Percentiles rank a stretch among this genome's conserved stretches.
Conservation (phyloP, 257 asterid species). For the Gentiana dahurica region DNA sequence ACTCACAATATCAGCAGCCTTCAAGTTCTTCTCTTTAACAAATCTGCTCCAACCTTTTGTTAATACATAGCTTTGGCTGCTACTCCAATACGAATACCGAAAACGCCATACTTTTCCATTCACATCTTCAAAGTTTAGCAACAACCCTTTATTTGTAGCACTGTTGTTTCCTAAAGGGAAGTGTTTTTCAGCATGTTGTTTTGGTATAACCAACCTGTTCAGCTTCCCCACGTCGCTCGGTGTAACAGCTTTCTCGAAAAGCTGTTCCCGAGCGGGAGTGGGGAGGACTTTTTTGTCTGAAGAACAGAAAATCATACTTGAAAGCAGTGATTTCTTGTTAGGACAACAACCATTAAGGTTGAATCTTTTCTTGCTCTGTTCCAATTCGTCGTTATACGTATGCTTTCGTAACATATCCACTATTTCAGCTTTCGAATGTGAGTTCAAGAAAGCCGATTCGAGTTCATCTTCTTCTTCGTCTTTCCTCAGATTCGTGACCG, state of each 20-base stretch:
- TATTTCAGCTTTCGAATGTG: slow-evolving; percentile 69
- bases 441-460: slow-evolving; percentile 39
- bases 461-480: slow-evolving; percentile 18
- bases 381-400: slow-evolving; percentile 70
- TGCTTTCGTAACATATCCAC: slow-evolving; percentile 89
- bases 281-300: neutral
- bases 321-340: slow-evolving; percentile 7
- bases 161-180: slow-evolving; percentile 45
- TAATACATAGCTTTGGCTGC: slow-evolving; percentile 77
- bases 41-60: slow-evolving; percentile 90
- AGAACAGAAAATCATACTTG: slow-evolving; percentile 12
- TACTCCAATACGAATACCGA: slow-evolving; percentile 79
- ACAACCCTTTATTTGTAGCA: slow-evolving; percentile 37
- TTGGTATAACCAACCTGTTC: slow-evolving; percentile 67
- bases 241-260: slow-evolving; percentile 80
- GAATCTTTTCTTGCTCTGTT: slow-evolving; percentile 40
- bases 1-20: slow-evolving; percentile 62
- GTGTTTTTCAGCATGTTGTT: slow-evolving; percentile 69
- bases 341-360: slow-evolving; percentile 7
- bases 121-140: slow-evolving; percentile 57
- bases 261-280: slow-evolving; percentile 31
- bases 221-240: slow-evolving; percentile 78
- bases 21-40: slow-evolving; percentile 62
- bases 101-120: slow-evolving; percentile 77
- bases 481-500: slow-evolving; percentile 69